Base-by-base conservation (phyloP, 345 rosid species). In the Eutrema japonicum region DNA sequence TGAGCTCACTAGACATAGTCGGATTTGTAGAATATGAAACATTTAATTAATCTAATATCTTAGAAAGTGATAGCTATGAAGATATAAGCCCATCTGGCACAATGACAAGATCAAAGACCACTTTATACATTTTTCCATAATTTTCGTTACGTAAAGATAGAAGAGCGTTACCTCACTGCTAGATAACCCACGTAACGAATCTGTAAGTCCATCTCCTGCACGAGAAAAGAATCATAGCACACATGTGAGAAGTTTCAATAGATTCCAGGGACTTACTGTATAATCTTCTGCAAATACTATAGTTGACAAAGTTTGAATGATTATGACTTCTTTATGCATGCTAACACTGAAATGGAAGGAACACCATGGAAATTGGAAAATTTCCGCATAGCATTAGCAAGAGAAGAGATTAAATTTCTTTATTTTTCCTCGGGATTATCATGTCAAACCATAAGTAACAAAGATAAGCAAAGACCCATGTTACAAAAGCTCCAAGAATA, bases 121-220 rank as follows among this genome's bases (percentile, higher is more conserved):
- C 14, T 26, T 3, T 13, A 67, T 8, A 51, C 54, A 35, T 37
- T 41, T 50, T 22, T 1, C 67, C 51, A 43, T 13, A 5, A 14
- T 10, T 37, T 10, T 58, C 11, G 10, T 51, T 50, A 58, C 22
- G 30, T 45, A 11, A 7, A 61, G 70, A 29, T 66, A 49, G 10
- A 46, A 68, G 22, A 64, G 32, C 33, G 59, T 79, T 80, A 94
- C 97, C 88, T 89, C 95, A 54, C 90, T 73, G 79, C 91, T 91
- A 53, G 97, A 88, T 66, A 94, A 78, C 49, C 85, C 95, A 64
- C 33, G 85, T 79, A 94, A 64, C 2, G 93, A 88, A 78, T 91
- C 96, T 2, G 91, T 87, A 50, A 94, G 93, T 66, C 98, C 98
- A 76, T 94, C 96, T 74, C 95, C 98, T 91, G 83, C 66, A 70